These are phyloP conservation scores for Cochliopodium minus DNA, from an alignment of 208 protist species.

Conservation along the genomic window DNA sequence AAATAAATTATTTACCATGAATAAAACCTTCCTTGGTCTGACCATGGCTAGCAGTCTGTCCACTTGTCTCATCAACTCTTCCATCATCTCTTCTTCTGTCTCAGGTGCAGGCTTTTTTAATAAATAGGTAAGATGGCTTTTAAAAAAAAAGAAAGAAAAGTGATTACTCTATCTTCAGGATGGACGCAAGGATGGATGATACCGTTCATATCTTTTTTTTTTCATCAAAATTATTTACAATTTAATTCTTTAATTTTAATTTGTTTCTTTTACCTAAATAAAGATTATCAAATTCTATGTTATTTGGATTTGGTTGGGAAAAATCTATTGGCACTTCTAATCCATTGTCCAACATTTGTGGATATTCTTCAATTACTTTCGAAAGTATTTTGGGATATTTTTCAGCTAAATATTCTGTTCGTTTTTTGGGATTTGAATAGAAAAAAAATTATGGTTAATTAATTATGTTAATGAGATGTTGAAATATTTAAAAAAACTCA, in stretches of 20 bases:
- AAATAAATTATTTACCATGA: too few species aligned
- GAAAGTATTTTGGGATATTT: conserved; percentile 24
- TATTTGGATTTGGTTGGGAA: conserved; percentile 52
- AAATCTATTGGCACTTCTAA: neutral
- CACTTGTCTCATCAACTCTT: conserved; percentile 76
- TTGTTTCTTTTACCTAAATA: conserved; percentile 98
- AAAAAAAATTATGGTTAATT: too few species aligned
- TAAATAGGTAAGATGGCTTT: too few species aligned
- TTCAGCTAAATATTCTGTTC: conserved; percentile 31
- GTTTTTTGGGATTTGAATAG: too few species aligned
- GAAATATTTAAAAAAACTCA: too few species aligned
- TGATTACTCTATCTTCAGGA: conserved; percentile 64
- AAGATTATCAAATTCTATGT: conserved; percentile 86
- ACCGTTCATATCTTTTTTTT: conserved; percentile 53
- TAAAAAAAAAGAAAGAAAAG: too few species aligned
- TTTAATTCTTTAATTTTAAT: neutral
- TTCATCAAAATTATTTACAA: neutral
- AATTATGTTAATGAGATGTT: too few species aligned
- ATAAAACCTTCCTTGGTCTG: conserved; percentile 87
- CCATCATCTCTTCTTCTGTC: conserved; percentile 68
- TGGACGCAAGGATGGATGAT: conserved; percentile 98
- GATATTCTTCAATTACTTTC: neutral
- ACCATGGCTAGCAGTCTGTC: conserved; percentile 89
- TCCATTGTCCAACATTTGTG: neutral
- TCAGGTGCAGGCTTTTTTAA: too few species aligned